Evolutionary conservation across 192 early-diverging fungal species (phyloP).

Genomic region (Podila epicladia): DNA sequence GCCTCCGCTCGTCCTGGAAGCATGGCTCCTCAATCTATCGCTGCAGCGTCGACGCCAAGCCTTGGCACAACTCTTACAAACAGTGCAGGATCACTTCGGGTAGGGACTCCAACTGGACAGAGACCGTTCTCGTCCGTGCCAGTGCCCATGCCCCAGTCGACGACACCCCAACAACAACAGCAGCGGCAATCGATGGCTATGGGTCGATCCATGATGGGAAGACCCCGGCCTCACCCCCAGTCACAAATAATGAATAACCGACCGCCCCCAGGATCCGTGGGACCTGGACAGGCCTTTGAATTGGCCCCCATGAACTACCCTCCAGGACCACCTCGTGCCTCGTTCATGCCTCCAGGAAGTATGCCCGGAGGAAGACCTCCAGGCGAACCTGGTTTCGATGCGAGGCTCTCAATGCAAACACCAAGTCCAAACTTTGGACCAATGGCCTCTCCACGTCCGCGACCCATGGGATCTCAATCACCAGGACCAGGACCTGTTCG

Average conservation of each 20-base stretch:
- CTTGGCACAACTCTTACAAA: slow-evolving; percentile 31
- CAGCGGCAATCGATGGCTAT: slow-evolving; percentile 25
- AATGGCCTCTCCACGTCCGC: slow-evolving; percentile 8
- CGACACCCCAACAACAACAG: slow-evolving; percentile 21
- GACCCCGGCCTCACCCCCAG: slow-evolving; percentile 32
- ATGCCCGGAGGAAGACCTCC: slow-evolving; percentile 1
- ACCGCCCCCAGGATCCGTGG: slow-evolving; percentile 9
- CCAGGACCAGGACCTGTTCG: slow-evolving; percentile 3
- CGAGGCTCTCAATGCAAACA: slow-evolving; percentile 18
- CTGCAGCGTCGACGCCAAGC: slow-evolving; percentile 21
- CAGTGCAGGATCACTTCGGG: slow-evolving; percentile 21
- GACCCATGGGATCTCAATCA: slow-evolving; percentile 12
- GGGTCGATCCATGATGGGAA: not conserved
- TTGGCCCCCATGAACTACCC: slow-evolving; percentile 16
- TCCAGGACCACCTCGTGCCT: not conserved
- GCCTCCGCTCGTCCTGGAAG: not conserved
- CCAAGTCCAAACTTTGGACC: slow-evolving; percentile 9
- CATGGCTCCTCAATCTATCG: not conserved
- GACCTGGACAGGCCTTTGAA: slow-evolving; percentile 29
- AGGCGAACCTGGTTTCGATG: slow-evolving; percentile 10
- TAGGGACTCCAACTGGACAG: not conserved
- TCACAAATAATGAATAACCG: slow-evolving; percentile 15
- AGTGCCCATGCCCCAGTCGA: slow-evolving; percentile 21
- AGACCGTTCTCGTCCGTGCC: slow-evolving; percentile 25
- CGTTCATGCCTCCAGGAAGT: not conserved